Base-by-base conservation (phyloP, 2,329 filamentous ascomycete genomes). In the Thyridium curvatum region DNA sequence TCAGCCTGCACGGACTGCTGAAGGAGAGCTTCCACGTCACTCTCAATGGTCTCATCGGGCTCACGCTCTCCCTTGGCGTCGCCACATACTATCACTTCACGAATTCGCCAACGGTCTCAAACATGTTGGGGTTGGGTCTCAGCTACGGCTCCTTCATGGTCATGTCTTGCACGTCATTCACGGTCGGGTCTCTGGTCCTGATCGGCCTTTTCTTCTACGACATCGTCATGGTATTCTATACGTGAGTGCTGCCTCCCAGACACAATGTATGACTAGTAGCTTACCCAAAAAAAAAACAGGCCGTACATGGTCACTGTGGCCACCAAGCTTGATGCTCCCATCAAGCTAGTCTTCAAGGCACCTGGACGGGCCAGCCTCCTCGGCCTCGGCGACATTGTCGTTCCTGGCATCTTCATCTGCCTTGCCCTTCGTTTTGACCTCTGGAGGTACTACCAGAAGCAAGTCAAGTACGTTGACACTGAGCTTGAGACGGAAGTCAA, bases 371-470 rank as follows among this genome's bases (percentile, higher is more conserved):
- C 69, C 18, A 77, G 86, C 38, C 94, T 97, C 75, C 79, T 98
- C 8, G 91, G 91, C 0, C 72, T 97, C 0, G 91, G 91, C n/a
- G 91, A 98, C 55, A 86, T 98, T 41, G 86, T 95, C 2, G 71
- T 98, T 4, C 91, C 91, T 0, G 93, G 91, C 8, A 88, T 97
- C 53, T 82, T 96, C 64, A 84, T 97, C 45, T 87, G 79, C 2
- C 74, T 96, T 32, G 87, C 90, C 3, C 69, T 98, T 17, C 80
- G 91, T n/a, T 95, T 94, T 51, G 91, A 98, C 55, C 71, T 95
- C 8, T 93, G 87, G 65, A 71, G 88, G 39, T 81, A 85, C 64
- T 97, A 97, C 55, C 70, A 84, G 29, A 71, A 71, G 30, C 81
- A 86, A 53, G 72, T 81, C 56, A 73, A 68, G 46, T 63, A 68